These are phyloP conservation scores for Austroboletus niveus DNA, from an alignment of 1,284 basidiomycete species.

Conservation along the genomic window DNA sequence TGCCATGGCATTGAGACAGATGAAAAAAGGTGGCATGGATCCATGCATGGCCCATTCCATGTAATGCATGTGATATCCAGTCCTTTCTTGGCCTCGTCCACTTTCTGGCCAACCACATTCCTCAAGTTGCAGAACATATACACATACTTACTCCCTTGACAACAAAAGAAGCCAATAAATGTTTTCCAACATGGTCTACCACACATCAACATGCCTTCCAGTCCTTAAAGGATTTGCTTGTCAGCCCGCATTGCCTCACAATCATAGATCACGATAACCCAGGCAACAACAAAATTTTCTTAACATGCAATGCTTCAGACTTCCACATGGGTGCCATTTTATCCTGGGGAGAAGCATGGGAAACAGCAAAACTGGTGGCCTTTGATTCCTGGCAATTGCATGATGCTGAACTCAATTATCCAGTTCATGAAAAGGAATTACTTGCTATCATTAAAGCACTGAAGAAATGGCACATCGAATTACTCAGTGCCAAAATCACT, in stretches of 20 bases:
- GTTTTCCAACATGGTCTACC: constrained; percentile 34
- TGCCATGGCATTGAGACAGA: not conserved
- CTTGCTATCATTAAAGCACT: constrained; percentile 36
- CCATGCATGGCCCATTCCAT: not conserved
- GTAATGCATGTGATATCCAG: not conserved
- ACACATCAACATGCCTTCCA: constrained; percentile 36
- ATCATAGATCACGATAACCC: constrained; percentile 31
- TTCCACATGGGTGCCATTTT: constrained; percentile 33
- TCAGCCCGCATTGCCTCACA: constrained; percentile 8
- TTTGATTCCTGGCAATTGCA: constrained; percentile 35
- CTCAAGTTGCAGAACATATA: not conserved
- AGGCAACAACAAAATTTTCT: constrained; percentile 34
- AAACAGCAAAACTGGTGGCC: constrained; percentile 33
- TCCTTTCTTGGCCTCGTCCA: not conserved
- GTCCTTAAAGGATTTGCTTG: constrained; percentile 37
- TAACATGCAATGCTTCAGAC: constrained; percentile 38
- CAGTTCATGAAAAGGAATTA: too few species aligned
- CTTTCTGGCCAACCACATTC: too few species aligned
- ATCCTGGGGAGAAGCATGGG: constrained; percentile 30
- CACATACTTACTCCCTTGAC: not conserved
- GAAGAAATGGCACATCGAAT: too few species aligned
- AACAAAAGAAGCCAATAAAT: not conserved
- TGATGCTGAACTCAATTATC: too few species aligned
- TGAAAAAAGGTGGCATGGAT: not conserved
- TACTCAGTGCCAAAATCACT: constrained; percentile 33